phyloP scores from a whole-genome alignment of 768 basidiomycete species.

The Boletus sp. region DNA sequence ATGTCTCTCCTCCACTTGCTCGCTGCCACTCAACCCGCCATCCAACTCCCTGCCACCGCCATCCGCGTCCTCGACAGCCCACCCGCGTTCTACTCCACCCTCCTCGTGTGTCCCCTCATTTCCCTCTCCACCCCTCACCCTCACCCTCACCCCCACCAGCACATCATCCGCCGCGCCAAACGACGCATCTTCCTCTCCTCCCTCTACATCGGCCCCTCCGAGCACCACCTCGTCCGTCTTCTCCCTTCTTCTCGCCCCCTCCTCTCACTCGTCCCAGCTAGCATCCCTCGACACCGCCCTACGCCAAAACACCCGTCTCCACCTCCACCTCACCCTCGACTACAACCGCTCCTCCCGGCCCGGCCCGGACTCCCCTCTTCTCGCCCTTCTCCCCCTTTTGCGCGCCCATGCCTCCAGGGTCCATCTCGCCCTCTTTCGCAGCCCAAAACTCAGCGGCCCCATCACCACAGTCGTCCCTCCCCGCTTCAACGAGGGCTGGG shows the following conservation, averaged over 20 bases:
- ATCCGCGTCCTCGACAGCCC: conserved; percentile 58
- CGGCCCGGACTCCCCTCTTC: conserved; percentile 64
- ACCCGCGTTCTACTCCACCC: conserved; percentile 47
- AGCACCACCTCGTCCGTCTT: conserved; percentile 68
- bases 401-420: conserved; percentile 69
- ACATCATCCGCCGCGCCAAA: conserved; percentile 74
- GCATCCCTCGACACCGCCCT: conserved; percentile 62
- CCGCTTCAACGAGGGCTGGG: conserved; percentile 97
- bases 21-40: conserved; percentile 43
- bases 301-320: conserved; percentile 52
- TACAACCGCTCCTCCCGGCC: conserved; percentile 75
- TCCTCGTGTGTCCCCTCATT: conserved; percentile 45
- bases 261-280: conserved; percentile 49
- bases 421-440: conserved; percentile 79
- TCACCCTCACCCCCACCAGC: conserved; percentile 43
- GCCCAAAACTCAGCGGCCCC: conserved; percentile 76
- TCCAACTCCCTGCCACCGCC: conserved; percentile 42
- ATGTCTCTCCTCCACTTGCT: conserved; percentile 25
- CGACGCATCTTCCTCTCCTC: conserved; percentile 85
- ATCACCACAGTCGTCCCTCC: conserved; percentile 79
- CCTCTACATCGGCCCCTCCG: conserved; percentile 80
- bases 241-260: neutral
- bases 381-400: conserved; percentile 67
- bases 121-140: no score
- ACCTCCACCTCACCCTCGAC: conserved; percentile 74